These are phyloP conservation scores for Aspergillus tanneri DNA, from an alignment of 2,329 filamentous ascomycete species.

Conservation along the genomic window DNA sequence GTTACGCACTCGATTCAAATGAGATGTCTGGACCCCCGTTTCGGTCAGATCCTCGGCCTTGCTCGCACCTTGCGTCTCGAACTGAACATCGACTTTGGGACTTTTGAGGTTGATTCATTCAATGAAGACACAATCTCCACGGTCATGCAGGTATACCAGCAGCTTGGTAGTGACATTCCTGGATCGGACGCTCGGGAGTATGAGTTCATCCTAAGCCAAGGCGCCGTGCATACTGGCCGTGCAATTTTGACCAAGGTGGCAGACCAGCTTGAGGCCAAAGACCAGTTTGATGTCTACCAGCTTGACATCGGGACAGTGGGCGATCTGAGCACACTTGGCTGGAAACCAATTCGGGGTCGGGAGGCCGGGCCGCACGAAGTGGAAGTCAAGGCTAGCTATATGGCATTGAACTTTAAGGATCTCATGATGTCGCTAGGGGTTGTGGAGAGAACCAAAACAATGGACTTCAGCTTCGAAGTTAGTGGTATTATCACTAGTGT, in stretches of 20 bases:
- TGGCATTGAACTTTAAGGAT: constrained; percentile 12
- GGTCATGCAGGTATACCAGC: constrained; percentile 3
- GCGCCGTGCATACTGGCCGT: constrained; percentile 21
- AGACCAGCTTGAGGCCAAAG: neutral
- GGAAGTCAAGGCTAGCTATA: constrained; percentile 5
- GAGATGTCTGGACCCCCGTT: constrained; percentile 21
- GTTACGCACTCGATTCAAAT: constrained; percentile 19
- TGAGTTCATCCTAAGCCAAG: constrained; percentile 29
- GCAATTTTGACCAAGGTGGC: neutral
- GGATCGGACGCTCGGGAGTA: neutral
- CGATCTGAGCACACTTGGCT: neutral
- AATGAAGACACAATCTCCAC: neutral
- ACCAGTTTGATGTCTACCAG: neutral
- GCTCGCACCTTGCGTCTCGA: constrained; percentile 26
- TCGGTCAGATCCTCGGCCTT: constrained; percentile 17
- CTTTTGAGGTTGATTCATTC: constrained; percentile 23
- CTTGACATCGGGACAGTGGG: constrained; percentile 1
- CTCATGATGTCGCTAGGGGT: constrained; percentile 13
- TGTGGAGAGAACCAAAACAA: neutral
- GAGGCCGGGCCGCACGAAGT: neutral
- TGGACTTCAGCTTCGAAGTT: neutral
- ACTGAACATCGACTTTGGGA: constrained; percentile 17
- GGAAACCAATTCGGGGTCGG: neutral
- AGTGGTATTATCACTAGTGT: constrained; percentile 1
- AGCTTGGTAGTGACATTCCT: neutral